Percentiles rank a stretch among this genome's conserved stretches.
Conservation (phyloP, 495 filamentous ascomycete species). For the Penicillium simplicissimum region DNA sequence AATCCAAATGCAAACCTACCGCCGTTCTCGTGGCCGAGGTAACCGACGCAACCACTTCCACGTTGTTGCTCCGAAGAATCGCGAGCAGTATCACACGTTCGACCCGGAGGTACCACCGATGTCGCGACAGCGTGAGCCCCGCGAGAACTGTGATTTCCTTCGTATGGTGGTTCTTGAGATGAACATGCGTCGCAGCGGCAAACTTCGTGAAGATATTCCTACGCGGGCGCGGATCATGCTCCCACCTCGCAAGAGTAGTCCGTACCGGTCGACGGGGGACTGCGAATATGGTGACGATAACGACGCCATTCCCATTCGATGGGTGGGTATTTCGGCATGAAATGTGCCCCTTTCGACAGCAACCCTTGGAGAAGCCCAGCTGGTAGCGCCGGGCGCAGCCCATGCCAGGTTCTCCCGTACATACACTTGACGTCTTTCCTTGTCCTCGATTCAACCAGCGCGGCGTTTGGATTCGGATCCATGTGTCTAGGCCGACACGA, state of each 20-base stretch:
- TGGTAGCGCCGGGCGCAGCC: constrained; percentile 22
- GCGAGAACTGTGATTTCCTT: constrained; percentile 93
- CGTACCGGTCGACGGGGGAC: constrained; percentile 27
- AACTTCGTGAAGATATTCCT: constrained; percentile 81
- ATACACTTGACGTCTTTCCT: constrained; percentile 15
- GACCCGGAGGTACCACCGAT: constrained; percentile 49
- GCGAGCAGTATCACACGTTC: constrained; percentile 43
- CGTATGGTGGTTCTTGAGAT: constrained; percentile 94
- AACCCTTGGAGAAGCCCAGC: constrained; percentile 2
- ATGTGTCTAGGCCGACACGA: constrained; percentile 23
- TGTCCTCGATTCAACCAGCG: constrained; percentile 22
- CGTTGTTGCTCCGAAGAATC: constrained; percentile 26
- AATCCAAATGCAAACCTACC: constrained; percentile 86
- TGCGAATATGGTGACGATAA: constrained; percentile 40
- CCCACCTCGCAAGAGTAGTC: constrained; percentile 69
- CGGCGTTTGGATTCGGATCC: constrained; percentile 28
- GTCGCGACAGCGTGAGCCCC: constrained; percentile 79
- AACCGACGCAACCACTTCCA: constrained; percentile 38
- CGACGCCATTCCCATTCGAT: constrained; percentile 39
- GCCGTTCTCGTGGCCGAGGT: constrained; percentile 39
- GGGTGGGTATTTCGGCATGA: constrained; percentile 44
- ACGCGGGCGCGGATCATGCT: constrained; percentile 82
- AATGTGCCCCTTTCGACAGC: neutral
- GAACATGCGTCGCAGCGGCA: constrained; percentile 91
- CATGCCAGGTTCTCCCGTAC: constrained; percentile 14